Base-by-base conservation (phyloP, 23 red algal species). In the Gracilaria gracilis region DNA sequence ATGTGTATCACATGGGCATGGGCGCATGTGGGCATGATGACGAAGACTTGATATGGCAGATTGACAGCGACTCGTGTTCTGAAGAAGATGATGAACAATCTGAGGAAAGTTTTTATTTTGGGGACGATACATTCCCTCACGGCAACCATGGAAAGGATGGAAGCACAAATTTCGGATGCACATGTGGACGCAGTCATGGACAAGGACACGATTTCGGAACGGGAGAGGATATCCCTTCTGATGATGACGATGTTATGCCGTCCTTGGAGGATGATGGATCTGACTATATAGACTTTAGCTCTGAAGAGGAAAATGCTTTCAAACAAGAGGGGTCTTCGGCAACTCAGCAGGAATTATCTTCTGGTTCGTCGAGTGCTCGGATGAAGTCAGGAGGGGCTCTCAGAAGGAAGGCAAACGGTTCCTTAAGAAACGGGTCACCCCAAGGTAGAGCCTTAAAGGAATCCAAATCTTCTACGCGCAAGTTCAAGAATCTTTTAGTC, bases 21-120 rank as follows among this genome's bases (percentile, higher is more conserved):
- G 82, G 82, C 42, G 33, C 82, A 12, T 86, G 82, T 61, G 79
- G 35, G 4, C 55, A 64, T 61, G 79, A 82, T n/a, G 59, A 66
- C 32, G 42, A 27, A 40, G 72, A 77, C 27, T 1, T 77, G 11
- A 49, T 77, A 77, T 77, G 72, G 72, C 72, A 46, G 42, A 49
- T 40, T 50, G 72, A 77, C n/a, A 77, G 72, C 34, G 72, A 77
- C 25, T 77, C 72, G 4, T 77, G 72, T 77, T 77, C 72, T 0
- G 42, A 69, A 8, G 46, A 17, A 6, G 72, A 31, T 77, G 42
- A 50, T 33, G 72, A 50, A 28, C 40, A 51, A 9, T 77, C 42
- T 77, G 39, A 77, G 38, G 72, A 77, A n/a, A 28, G 25, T 42
- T 46, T 25, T 8, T 77, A 28, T 50, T 51, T 49, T 11, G 40